Percentiles rank a stretch among this genome's conserved stretches.
These are phyloP conservation scores for Vanrija pseudolonga DNA, from an alignment of 1,284 basidiomycete genomes.

Conservation along the genomic window DNA sequence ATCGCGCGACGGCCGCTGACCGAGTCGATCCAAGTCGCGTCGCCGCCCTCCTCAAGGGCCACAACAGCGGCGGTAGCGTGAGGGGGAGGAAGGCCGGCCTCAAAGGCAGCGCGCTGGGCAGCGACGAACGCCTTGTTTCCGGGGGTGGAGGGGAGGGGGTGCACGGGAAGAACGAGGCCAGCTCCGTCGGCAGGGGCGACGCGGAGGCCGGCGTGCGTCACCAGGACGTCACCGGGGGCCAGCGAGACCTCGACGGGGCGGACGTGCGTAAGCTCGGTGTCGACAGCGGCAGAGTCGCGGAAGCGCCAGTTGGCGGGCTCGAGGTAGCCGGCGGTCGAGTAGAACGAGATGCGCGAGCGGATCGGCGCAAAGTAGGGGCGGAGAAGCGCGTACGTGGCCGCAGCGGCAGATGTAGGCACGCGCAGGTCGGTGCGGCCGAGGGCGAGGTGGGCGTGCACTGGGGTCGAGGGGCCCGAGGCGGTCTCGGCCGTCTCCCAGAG, in stretches of 20 bases:
- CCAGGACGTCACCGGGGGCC: conserved; percentile 38
- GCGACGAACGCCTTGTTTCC: conserved; percentile 21
- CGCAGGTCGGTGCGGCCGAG: conserved; percentile 27
- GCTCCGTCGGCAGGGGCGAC: conserved; percentile 10
- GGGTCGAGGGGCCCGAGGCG: conserved; percentile 7
- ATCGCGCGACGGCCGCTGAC: conserved; percentile 34
- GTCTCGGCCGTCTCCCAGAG: conserved; percentile 15
- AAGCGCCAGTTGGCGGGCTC: conserved; percentile 34
- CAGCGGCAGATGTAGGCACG: conserved; percentile 25
- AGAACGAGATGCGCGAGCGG: conserved; percentile 39
- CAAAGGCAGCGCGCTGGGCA: conserved; percentile 34
- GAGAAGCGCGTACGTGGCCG: conserved; percentile 38
- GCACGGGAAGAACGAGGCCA: conserved; percentile 31
- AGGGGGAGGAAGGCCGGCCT: conserved; percentile 38
- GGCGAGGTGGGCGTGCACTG: conserved; percentile 35
- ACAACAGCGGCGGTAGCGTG: conserved; percentile 8
- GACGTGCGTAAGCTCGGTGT: conserved; percentile 27
- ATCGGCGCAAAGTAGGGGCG: conserved; percentile 36
- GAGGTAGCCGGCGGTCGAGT: conserved; percentile 32
- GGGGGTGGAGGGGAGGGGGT: conserved; percentile 22
- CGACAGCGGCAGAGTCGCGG: conserved; percentile 7
- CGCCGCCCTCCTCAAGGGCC: conserved; percentile 27
- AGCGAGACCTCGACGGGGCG: conserved; percentile 22
- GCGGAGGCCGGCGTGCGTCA: conserved; percentile 30
- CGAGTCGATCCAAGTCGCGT: conserved; percentile 16